Percentiles rank a stretch among this genome's conserved stretches.
phyloP scores from a whole-genome alignment of 176 grass and related monocot species.

The Melocanna baccifera region DNA sequence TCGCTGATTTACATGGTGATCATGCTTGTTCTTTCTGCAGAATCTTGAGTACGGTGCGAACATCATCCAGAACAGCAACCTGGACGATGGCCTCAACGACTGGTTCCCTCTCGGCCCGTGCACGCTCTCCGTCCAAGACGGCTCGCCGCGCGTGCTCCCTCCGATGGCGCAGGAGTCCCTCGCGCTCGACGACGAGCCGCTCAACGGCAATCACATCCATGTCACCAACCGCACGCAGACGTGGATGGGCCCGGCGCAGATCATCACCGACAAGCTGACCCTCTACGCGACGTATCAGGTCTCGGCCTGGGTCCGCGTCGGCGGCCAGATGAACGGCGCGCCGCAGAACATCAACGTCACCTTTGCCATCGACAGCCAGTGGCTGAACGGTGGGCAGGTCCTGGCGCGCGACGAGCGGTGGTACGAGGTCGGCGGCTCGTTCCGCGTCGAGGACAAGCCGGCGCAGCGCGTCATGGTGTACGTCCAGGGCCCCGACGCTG shows the following conservation, averaged over 20 bases:
- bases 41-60: constrained; percentile 71
- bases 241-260: constrained; percentile 84
- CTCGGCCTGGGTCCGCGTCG: constrained; percentile 73
- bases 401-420: constrained; percentile 62
- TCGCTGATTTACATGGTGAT: neutral
- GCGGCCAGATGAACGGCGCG: constrained; percentile 10
- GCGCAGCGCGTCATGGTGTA: constrained; percentile 56
- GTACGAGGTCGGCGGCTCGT: constrained; percentile 80
- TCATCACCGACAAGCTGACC: constrained; percentile 65
- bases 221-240: constrained; percentile 67
- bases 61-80: constrained; percentile 72
- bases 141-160: constrained; percentile 64
- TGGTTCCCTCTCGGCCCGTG: constrained; percentile 75
- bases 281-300: constrained; percentile 77
- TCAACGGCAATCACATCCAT: constrained; percentile 75
- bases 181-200: constrained; percentile 37
- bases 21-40: neutral
- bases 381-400: constrained; percentile 75
- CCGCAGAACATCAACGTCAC: constrained; percentile 56
- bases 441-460: constrained; percentile 62
- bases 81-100: constrained; percentile 50
- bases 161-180: constrained; percentile 67
- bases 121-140: constrained; percentile 42
- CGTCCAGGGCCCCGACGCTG: constrained; percentile 61
- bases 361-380: constrained; percentile 60